Evolutionary conservation across 2,329 filamentous ascomycete genomes (phyloP), one percentile per base, ranked within the genome.

Genomic region (Ceratocystis eucalypticola): DNA sequence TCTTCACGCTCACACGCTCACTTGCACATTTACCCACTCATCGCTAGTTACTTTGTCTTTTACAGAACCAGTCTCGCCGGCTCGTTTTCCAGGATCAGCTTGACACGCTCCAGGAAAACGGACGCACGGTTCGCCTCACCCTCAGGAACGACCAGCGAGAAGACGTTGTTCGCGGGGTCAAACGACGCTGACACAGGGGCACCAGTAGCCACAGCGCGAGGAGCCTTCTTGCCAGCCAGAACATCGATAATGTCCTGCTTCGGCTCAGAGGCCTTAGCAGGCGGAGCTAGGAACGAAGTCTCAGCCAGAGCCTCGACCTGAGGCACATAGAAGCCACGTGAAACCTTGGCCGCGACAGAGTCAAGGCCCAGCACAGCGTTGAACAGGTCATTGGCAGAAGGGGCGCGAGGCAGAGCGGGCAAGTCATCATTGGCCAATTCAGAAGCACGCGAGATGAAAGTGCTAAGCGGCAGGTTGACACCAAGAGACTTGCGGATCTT

Each of bases 391-490:
- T 91, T 84, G 45, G 88, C 79, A 0, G 88, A 86, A 15, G 88
- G 87, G 55, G 71, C 69, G n/a, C n/a, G 57, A 48, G 65, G 53
- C n/a, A 66, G 48, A 73, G 85, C 81, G 33, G 93, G 93, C 6
- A 97, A 83, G 59, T 88, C 85, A 69, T 94, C 88, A 76, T 97
- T 97, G 68, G 94, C 94, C 30, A 96, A 77, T 72, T 94, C 87
- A 50, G 89, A 84, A 50, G 94, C 94, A 65, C 91, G 88, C 66
- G 86, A 82, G 74, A 99, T 85, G 77, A 97, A 96, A 12, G 88
- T 91, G 1, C 89, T 90, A 4, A 97, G 79, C 15, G 93, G 91
- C 61, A 96, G 79, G 73, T 86, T 88, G 67, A 93, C 85, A 68
- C 90, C 91, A 30, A 96, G 81, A 3, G 84, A 86, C 65, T 86